phyloP scores from a whole-genome alignment of 257 asterid genomes.

The Primulina tabacum region DNA sequence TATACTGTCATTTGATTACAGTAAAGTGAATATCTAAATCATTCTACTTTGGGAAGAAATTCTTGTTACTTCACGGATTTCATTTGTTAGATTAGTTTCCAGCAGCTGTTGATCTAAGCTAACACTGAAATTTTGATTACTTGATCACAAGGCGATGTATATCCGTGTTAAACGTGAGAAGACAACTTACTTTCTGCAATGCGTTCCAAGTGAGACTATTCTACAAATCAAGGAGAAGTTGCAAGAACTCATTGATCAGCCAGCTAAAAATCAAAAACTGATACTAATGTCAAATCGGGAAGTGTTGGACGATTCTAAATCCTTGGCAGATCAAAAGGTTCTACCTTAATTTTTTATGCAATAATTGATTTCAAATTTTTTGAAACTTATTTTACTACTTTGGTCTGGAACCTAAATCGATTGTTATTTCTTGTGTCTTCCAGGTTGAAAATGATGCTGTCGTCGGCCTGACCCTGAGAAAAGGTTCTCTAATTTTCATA shows the following conservation, averaged over 20 bases:
- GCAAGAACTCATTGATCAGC: slow-evolving; percentile 72
- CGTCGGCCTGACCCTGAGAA: slow-evolving; percentile 83
- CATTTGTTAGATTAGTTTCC: not conserved
- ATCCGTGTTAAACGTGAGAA: slow-evolving; percentile 88
- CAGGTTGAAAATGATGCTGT: slow-evolving; percentile 92
- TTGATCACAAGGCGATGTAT: slow-evolving; percentile 62
- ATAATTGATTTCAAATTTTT: not conserved
- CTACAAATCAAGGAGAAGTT: slow-evolving; percentile 80
- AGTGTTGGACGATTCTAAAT: slow-evolving; percentile 70
- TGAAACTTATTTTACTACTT: slow-evolving; percentile 1
- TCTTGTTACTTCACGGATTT: not conserved
- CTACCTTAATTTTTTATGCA: not conserved
- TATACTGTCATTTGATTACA: slow-evolving; percentile 4
- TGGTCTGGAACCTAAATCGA: slow-evolving; percentile 20
- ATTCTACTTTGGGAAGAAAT: not conserved
- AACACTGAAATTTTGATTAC: slow-evolving; percentile 17
- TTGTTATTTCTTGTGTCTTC: slow-evolving; percentile 19
- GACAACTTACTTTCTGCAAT: slow-evolving; percentile 84
- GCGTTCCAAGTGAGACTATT: slow-evolving; percentile 77
- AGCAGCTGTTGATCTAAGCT: slow-evolving; percentile 9
- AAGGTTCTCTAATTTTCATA: slow-evolving; percentile 48
- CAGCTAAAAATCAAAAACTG: slow-evolving; percentile 67
- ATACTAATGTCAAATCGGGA: slow-evolving; percentile 51
- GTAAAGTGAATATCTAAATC: slow-evolving; percentile 6
- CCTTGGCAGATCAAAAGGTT: slow-evolving; percentile 94